Base-by-base conservation (phyloP, 352 stramenopile genomes). In the Phytophthora kernoviae region DNA sequence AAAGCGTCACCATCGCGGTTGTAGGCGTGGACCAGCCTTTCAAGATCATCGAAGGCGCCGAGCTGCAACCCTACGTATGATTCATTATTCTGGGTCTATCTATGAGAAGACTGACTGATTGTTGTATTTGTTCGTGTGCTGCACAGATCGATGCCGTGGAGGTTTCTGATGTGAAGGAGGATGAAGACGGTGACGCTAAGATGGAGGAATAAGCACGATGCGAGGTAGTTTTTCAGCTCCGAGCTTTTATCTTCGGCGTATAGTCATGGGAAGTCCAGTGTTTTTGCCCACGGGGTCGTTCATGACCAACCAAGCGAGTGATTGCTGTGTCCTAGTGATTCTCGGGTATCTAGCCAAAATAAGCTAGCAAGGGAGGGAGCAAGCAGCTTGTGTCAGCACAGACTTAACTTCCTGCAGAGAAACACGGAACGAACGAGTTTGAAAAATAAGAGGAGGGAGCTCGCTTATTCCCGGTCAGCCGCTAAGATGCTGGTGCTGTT, bases 1-100 rank as follows among this genome's bases (percentile, higher is more conserved):
- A 92, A 43, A 99, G 96, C 80, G 86, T 96, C 30, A 91, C 87
- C 46, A 86, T 99, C 65, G 91, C 88, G 1, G 77, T 99, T 65
- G 92, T 99, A n/a, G 96, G 96, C 39, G 87, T 96, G 54, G 87
- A 97, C 68, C 76, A 98, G 59, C 84, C 88, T 45, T 98, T 98
- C 69, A 93, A 79, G 62, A 83, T 99, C 55, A 95, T 99, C 46
- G 95, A 99, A 58, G 96, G 91, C 63, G 79, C 79, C 46, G 91
- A 94, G 17, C 70, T 99, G 53, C 93, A 98, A 75, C 87, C 86
- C 66, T 99, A 98, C 75, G 88, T 99, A 75, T 50, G 83, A n/a
- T n/a, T n/a, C n/a, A n/a, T n/a, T n/a, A n/a, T n/a, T n/a, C n/a
- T n/a, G n/a, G n/a, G n/a, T n/a, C n/a, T n/a, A n/a, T n/a, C n/a